Evolutionary conservation across 495 filamentous ascomycete genomes (phyloP).

Genomic region (Glarea lozoyensis): DNA sequence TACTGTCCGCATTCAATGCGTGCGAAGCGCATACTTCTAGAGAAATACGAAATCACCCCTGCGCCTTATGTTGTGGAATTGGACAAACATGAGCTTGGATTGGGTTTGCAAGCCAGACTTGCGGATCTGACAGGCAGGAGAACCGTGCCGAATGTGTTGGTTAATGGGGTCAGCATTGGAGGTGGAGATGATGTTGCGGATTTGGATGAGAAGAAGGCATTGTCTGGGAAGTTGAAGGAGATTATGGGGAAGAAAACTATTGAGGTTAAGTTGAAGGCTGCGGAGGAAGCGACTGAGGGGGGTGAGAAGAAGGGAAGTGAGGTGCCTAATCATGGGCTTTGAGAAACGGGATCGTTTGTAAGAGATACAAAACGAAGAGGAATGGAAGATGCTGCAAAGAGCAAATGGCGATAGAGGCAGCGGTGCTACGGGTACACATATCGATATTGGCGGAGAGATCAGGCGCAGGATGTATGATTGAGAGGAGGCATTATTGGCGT

Average conservation of each 20-base stretch:
- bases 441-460: too few relatives aligned
- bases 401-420: too few relatives aligned
- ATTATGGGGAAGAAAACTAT: conserved; percentile 63
- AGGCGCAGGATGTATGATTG: too few relatives aligned
- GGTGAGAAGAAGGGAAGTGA: too few relatives aligned
- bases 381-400: too few relatives aligned
- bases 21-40: conserved; percentile 75
- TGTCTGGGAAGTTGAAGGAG: conserved; percentile 61
- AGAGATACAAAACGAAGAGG: too few relatives aligned
- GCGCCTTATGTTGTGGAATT: conserved; percentile 85
- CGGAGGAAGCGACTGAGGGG: too few relatives aligned
- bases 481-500: too few relatives aligned
- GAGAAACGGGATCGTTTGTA: too few relatives aligned
- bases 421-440: too few relatives aligned
- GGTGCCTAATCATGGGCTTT: too few relatives aligned
- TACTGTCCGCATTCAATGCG: conserved; percentile 78
- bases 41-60: conserved; percentile 74
- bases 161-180: conserved; percentile 83
- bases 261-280: conserved; percentile 29
- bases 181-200: conserved; percentile 79
- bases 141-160: conserved; percentile 87
- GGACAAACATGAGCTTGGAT: conserved; percentile 69
- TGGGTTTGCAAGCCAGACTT: conserved; percentile 58
- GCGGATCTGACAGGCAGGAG: conserved; percentile 62
- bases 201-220: conserved; percentile 56